Conservation (phyloP, 176 grass and related monocot genomes). For the Carex littledalei region DNA sequence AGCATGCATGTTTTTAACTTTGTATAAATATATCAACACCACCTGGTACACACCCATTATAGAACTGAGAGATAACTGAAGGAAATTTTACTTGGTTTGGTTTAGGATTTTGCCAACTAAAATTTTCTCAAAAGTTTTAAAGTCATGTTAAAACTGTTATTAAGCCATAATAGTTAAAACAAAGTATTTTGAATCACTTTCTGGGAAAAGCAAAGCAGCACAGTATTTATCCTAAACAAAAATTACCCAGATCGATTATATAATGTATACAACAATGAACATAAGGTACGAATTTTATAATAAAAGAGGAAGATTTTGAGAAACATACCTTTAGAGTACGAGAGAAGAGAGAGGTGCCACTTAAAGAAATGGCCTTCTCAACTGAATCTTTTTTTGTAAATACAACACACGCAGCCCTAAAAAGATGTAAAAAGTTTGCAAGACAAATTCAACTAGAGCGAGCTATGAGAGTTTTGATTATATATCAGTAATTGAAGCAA, state of each 20-base stretch:
- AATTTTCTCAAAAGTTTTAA: background rate
- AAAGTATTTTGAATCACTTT: background rate
- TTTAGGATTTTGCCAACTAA: slow-evolving; percentile 1
- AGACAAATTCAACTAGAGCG: background rate
- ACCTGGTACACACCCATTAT: background rate
- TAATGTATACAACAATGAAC: background rate
- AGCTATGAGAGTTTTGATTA: background rate
- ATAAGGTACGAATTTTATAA: background rate
- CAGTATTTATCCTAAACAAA: background rate
- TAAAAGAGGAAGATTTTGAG: background rate
- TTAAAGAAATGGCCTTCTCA: slow-evolving; percentile 67
- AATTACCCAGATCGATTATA: background rate
- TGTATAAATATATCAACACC: background rate
- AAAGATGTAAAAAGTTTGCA: slow-evolving; percentile 4
- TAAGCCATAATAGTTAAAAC: background rate
- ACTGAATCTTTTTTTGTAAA: slow-evolving; percentile 66
- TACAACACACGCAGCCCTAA: slow-evolving; percentile 60
- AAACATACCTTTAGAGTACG: slow-evolving; percentile 58
- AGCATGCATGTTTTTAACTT: background rate
- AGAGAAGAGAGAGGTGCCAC: slow-evolving; percentile 66
- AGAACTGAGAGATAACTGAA: background rate
- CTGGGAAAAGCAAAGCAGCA: background rate
- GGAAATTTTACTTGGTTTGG: background rate
- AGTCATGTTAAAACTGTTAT: background rate
- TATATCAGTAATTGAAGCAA: background rate